Evolutionary conservation across 1,284 basidiomycete species (phyloP).

Genomic region (Somion occarium): DNA sequence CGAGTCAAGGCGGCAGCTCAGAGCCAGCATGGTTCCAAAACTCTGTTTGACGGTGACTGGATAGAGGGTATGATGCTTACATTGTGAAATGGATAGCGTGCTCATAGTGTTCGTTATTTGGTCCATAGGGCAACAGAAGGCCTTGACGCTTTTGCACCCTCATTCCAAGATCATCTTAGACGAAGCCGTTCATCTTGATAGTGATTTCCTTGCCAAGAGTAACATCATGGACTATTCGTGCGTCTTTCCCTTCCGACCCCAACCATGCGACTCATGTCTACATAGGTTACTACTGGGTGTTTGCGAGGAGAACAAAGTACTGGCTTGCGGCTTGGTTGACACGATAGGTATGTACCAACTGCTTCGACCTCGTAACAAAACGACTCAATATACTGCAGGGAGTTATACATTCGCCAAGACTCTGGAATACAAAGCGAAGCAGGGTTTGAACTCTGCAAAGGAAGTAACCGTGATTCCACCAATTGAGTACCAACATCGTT

Average conservation of each 20-base stretch:
- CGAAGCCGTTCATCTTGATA: conserved; percentile 64
- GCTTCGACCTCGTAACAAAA: not conserved
- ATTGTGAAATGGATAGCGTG: too few relatives aligned
- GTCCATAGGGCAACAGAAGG: conserved; percentile 53
- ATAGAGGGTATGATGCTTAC: conserved; percentile 59
- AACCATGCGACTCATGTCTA: not conserved
- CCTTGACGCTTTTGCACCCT: conserved; percentile 60
- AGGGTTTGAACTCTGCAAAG: conserved; percentile 57
- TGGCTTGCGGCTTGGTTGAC: conserved; percentile 74
- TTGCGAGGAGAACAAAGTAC: conserved; percentile 57
- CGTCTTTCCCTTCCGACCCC: conserved; percentile 13
- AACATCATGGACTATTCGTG: conserved; percentile 86
- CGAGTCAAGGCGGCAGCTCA: conserved; percentile 50
- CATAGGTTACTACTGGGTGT: conserved; percentile 60
- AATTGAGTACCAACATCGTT: conserved; percentile 65
- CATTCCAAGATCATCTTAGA: conserved; percentile 65
- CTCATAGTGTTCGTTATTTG: too few relatives aligned
- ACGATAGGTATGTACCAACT: conserved; percentile 54
- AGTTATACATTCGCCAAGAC: conserved; percentile 77
- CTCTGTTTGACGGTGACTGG: conserved; percentile 78
- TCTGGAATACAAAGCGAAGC: conserved; percentile 74
- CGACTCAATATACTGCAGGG: conserved; percentile 30
- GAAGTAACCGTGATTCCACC: conserved; percentile 72
- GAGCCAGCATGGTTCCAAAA: conserved; percentile 42
- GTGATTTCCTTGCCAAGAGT: conserved; percentile 65